Conservation (phyloP, 306 rosid species). For the Trichosanthes truncata region DNA sequence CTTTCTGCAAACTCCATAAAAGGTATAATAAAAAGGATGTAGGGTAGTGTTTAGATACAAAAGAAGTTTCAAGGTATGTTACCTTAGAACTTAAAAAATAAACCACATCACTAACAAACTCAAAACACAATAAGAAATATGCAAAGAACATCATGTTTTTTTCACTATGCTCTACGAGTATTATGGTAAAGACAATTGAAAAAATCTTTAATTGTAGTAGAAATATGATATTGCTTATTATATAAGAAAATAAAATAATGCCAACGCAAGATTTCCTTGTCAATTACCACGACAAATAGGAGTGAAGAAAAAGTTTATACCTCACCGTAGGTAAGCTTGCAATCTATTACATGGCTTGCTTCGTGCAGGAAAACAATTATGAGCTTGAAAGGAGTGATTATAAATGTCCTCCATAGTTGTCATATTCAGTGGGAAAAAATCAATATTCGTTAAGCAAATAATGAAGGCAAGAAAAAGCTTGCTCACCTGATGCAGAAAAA, state of each 20-base stretch:
- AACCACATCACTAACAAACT: neutral
- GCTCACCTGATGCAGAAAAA: neutral
- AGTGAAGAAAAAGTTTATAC: conserved; percentile 24
- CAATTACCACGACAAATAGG: conserved; percentile 3
- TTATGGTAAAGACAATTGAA: neutral
- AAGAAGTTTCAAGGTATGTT: neutral
- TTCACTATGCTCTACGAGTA: neutral
- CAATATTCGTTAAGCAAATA: neutral
- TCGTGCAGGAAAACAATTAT: conserved; percentile 91
- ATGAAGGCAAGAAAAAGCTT: neutral
- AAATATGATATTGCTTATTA: neutral
- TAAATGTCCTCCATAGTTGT: conserved; percentile 82
- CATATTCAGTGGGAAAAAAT: conserved; percentile 8
- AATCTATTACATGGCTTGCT: conserved; percentile 89
- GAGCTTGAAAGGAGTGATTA: conserved; percentile 92
- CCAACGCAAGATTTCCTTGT: neutral
- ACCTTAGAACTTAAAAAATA: neutral
- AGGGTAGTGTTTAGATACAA: neutral
- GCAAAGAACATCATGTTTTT: neutral
- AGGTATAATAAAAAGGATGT: too few relatives aligned
- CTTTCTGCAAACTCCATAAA: too few relatives aligned
- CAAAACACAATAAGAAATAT: neutral
- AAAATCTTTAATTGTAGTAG: neutral
- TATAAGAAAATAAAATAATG: neutral
- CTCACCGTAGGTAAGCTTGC: conserved; percentile 85